These are phyloP conservation scores for Penicillium crustosum DNA, from an alignment of 2,329 filamentous ascomycete species.

Conservation along the genomic window DNA sequence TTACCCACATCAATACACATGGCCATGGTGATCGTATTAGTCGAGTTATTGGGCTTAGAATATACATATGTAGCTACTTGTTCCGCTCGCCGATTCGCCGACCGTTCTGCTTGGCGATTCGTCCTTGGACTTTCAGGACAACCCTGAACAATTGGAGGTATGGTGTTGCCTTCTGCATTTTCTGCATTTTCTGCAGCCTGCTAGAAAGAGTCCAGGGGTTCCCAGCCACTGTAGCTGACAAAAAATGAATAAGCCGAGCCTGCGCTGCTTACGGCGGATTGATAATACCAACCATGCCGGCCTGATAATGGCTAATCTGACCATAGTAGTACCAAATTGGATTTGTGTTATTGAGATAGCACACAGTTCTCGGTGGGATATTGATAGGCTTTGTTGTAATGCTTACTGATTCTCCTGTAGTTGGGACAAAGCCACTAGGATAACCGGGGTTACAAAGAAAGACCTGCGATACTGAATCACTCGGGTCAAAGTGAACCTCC, in stretches of 20 bases:
- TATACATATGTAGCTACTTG: background rate
- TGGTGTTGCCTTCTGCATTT: conserved; percentile 5
- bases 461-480: conserved; percentile 53
- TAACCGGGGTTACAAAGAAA: conserved; percentile 53
- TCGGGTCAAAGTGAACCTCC: conserved; percentile 55
- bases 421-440: conserved; percentile 45
- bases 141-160: conserved; percentile 7
- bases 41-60: background rate
- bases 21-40: background rate
- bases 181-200: conserved; percentile 6
- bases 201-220: conserved; percentile 13
- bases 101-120: background rate
- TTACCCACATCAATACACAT: too few species aligned
- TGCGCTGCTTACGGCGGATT: conserved; percentile 53
- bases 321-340: conserved; percentile 81
- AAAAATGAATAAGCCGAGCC: background rate
- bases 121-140: background rate
- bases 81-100: background rate
- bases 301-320: conserved; percentile 71
- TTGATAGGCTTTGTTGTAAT: background rate
- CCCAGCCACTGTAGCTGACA: conserved; percentile 7
- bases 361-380: background rate
- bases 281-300: conserved; percentile 73
- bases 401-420: conserved; percentile 5
- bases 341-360: conserved; percentile 55